phyloP scores from a whole-genome alignment of 345 rosid species.

The Corchorus olitorius region DNA sequence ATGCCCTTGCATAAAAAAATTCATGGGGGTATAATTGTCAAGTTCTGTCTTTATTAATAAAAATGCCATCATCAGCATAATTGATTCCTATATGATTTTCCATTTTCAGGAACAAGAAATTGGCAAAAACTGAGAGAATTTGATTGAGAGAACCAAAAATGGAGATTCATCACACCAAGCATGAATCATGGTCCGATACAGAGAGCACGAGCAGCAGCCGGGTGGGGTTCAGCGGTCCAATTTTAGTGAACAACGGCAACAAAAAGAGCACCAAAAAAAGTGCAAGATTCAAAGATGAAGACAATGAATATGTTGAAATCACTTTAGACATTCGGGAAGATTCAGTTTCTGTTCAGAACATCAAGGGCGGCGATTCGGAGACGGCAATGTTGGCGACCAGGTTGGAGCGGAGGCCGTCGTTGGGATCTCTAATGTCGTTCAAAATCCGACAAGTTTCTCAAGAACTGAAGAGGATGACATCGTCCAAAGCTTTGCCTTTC shows the following conservation, averaged over 20 bases:
- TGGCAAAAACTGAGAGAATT: too few species aligned
- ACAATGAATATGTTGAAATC: slow-evolving; percentile 50
- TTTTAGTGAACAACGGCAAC: slow-evolving; percentile 23
- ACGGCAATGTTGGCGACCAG: slow-evolving; percentile 42
- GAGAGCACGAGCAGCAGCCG: slow-evolving; percentile 39
- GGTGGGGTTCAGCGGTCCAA: slow-evolving; percentile 44
- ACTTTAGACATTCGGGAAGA: slow-evolving; percentile 58
- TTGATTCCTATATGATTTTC: not conserved
- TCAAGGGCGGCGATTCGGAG: slow-evolving; percentile 44
- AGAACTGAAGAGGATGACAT: slow-evolving; percentile 55
- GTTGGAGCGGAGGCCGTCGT: slow-evolving; percentile 41
- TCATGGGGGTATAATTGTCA: not conserved
- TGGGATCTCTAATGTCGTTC: slow-evolving; percentile 42
- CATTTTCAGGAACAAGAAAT: slow-evolving; percentile 3
- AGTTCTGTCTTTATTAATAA: not conserved
- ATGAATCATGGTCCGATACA: slow-evolving; percentile 43
- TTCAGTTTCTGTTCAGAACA: slow-evolving; percentile 50
- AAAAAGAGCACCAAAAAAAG: slow-evolving; percentile 41
- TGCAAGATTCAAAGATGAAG: slow-evolving; percentile 43
- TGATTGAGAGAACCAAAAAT: not conserved
- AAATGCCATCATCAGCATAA: not conserved
- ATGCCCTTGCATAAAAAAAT: not conserved
- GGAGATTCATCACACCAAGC: slow-evolving; percentile 46
- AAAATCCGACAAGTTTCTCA: slow-evolving; percentile 56
- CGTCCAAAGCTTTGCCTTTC: slow-evolving; percentile 33